phyloP scores from a whole-genome alignment of 495 filamentous ascomycete genomes.

The Aspergillus avenaceus region DNA sequence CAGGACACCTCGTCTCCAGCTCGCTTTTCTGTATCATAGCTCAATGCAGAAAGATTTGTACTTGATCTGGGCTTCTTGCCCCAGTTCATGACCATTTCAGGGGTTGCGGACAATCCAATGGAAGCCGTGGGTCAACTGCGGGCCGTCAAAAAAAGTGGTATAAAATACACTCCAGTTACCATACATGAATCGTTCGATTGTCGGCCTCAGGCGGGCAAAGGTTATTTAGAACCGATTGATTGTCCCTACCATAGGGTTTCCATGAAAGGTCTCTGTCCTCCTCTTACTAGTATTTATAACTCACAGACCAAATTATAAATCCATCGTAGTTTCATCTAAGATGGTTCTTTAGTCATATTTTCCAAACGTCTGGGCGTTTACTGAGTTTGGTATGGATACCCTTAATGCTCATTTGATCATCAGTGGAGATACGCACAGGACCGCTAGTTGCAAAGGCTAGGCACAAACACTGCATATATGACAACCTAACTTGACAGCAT shows the following conservation, averaged over 20 bases:
- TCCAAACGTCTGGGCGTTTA: too few relatives aligned
- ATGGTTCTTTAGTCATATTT: not conserved
- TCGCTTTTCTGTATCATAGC: not conserved
- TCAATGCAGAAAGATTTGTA: not conserved
- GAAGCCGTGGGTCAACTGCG: slow-evolving; percentile 27
- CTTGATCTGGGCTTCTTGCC: not conserved
- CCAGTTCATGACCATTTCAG: slow-evolving; percentile 21
- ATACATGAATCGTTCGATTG: not conserved
- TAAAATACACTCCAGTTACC: not conserved
- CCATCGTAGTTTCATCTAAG: not conserved
- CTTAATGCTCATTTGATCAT: not conserved
- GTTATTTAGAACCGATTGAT: too few relatives aligned
- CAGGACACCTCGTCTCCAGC: not conserved
- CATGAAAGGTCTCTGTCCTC: too few relatives aligned
- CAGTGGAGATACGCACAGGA: not conserved
- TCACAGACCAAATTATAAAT: too few relatives aligned
- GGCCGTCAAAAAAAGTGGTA: slow-evolving; percentile 27
- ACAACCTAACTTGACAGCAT: too few relatives aligned
- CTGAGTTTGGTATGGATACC: too few relatives aligned
- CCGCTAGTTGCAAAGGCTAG: not conserved
- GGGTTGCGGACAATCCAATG: slow-evolving; percentile 22
- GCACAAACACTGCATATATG: too few relatives aligned
- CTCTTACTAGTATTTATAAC: too few relatives aligned
- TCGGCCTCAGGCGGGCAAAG: not conserved
- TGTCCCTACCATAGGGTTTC: too few relatives aligned